These are phyloP conservation scores for Holtermanniella nyarrowii DNA, from an alignment of 768 basidiomycete species.

Conservation along the genomic window DNA sequence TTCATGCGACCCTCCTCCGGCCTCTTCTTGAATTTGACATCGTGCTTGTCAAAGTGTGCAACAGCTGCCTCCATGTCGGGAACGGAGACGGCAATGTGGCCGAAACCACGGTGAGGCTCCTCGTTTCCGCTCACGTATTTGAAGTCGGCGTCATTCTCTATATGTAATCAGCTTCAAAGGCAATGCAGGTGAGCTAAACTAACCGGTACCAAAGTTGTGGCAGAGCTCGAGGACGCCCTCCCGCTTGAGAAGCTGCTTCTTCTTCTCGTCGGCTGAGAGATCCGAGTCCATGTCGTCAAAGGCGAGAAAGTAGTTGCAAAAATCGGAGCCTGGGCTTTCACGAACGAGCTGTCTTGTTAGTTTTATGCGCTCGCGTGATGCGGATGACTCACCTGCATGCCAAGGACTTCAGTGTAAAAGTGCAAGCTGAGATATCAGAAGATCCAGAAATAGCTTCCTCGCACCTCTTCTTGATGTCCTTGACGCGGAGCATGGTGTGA, in stretches of 20 bases:
- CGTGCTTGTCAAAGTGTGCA: slow-evolving; percentile 65
- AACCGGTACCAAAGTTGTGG: slow-evolving; percentile 32
- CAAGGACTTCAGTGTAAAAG: slow-evolving; percentile 63
- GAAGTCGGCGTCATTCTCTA: slow-evolving; percentile 67
- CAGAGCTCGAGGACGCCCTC: slow-evolving; percentile 52
- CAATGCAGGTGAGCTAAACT: slow-evolving; percentile 1
- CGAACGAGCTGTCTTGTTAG: slow-evolving; percentile 13
- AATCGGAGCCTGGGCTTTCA: slow-evolving; percentile 16
- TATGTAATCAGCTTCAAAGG: slow-evolving; percentile 62
- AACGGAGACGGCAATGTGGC: slow-evolving; percentile 79
- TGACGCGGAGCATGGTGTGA: slow-evolving; percentile 36
- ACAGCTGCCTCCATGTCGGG: slow-evolving; percentile 75
- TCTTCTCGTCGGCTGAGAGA: slow-evolving; percentile 48
- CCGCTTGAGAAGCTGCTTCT: slow-evolving; percentile 47
- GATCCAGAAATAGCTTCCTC: slow-evolving; percentile 42
- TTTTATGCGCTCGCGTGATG: background rate
- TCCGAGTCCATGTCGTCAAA: slow-evolving; percentile 54
- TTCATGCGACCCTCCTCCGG: slow-evolving; percentile 77
- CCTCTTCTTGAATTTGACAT: slow-evolving; percentile 78
- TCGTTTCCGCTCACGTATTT: slow-evolving; percentile 74
- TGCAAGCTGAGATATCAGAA: slow-evolving; percentile 60
- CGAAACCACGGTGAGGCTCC: slow-evolving; percentile 68
- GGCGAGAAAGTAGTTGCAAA: slow-evolving; percentile 66
- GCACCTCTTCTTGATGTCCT: background rate
- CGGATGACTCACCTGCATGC: slow-evolving; percentile 59